phyloP scores from a whole-genome alignment of 2,329 filamentous ascomycete species.

The Hypoxylon sp. region DNA sequence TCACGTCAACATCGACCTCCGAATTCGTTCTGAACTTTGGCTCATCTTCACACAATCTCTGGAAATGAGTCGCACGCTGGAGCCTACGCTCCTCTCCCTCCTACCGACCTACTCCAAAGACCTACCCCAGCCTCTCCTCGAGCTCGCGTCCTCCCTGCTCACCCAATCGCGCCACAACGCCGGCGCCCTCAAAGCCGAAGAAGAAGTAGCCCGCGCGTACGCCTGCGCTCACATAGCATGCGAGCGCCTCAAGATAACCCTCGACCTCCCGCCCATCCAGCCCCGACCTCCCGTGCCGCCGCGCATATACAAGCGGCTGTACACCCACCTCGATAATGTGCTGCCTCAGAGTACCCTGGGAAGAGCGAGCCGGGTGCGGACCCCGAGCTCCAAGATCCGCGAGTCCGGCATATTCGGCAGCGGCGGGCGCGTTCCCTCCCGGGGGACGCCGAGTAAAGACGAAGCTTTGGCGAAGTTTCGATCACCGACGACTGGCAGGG shows the following conservation, averaged over 20 bases:
- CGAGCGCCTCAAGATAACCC: conserved; percentile 79
- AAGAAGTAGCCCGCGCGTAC: conserved; percentile 87
- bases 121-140: conserved; percentile 75
- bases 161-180: conserved; percentile 84
- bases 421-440: conserved; percentile 54
- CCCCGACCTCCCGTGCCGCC: conserved; percentile 82
- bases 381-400: conserved; percentile 53
- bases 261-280: conserved; percentile 82
- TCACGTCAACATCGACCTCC: conserved; percentile 14
- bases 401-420: conserved; percentile 51
- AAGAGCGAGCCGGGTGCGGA: conserved; percentile 46
- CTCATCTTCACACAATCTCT: background rate
- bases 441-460: conserved; percentile 62
- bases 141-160: conserved; percentile 78
- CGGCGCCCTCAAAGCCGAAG: conserved; percentile 81
- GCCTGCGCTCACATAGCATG: conserved; percentile 92
- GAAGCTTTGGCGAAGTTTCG: conserved; percentile 58
- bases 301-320: conserved; percentile 85
- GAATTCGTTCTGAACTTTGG: background rate
- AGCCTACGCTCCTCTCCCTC: conserved; percentile 78
- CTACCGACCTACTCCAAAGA: conserved; percentile 77
- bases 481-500: conserved; percentile 53
- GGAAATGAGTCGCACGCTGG: conserved; percentile 78
- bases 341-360: conserved; percentile 59
- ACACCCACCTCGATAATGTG: conserved; percentile 80